These are phyloP conservation scores for Rauvolfia tetraphylla DNA, from an alignment of 257 asterid genomes.

Conservation along the genomic window DNA sequence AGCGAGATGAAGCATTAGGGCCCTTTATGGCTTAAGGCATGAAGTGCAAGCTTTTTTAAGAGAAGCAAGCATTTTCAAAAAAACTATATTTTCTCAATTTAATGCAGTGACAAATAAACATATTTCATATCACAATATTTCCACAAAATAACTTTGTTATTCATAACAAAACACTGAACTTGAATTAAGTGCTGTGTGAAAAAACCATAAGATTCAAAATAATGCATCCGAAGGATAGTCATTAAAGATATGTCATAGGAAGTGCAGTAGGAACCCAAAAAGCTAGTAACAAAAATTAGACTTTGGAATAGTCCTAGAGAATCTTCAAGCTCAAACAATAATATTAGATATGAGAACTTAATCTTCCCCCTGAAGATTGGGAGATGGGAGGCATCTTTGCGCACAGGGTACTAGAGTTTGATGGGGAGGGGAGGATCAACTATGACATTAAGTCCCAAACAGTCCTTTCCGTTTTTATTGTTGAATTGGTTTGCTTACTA, in stretches of 20 bases:
- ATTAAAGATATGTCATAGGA: neutral
- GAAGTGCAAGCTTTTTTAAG: neutral
- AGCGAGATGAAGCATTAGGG: neutral
- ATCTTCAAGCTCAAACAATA: neutral
- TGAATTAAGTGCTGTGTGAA: neutral
- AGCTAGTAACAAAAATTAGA: neutral
- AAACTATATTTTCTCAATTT: neutral
- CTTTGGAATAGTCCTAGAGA: neutral
- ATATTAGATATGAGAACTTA: neutral
- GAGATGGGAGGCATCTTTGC: neutral
- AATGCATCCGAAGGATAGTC: neutral
- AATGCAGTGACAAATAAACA: neutral
- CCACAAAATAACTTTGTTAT: neutral
- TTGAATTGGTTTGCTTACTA: neutral
- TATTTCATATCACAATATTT: neutral
- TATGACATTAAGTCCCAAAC: neutral
- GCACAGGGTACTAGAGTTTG: neutral
- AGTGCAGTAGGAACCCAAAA: neutral
- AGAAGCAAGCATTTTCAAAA: neutral
- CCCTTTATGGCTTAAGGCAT: neutral
- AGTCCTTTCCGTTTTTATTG: neutral
- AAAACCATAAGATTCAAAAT: neutral
- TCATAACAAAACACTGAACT: neutral
- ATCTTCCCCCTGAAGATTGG: neutral
- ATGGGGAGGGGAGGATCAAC: neutral